These are phyloP conservation scores for Cladobotryum protrusum DNA, from an alignment of 2,329 filamentous ascomycete genomes.

Conservation along the genomic window DNA sequence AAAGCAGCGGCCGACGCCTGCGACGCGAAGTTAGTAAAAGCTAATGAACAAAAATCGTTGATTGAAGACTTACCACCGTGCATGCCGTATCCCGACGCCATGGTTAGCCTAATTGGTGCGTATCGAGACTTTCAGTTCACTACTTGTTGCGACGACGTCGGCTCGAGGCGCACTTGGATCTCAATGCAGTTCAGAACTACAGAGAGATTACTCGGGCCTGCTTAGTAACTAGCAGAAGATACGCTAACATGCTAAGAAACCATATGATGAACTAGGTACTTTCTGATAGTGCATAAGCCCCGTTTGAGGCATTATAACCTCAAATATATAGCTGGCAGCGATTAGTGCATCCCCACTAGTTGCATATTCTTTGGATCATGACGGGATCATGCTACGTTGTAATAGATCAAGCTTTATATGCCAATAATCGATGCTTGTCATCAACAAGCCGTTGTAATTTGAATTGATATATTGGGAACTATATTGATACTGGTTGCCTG, in stretches of 20 bases:
- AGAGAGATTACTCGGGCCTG: too few species aligned
- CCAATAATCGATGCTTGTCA: too few species aligned
- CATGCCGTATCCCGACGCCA: conserved; percentile 80
- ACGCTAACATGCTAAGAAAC: background rate
- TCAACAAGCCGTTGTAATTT: too few species aligned
- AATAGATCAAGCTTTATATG: background rate
- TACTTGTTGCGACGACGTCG: conserved; percentile 6
- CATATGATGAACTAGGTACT: background rate
- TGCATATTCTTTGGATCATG: conserved; percentile 6
- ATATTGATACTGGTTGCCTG: too few species aligned
- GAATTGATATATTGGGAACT: background rate
- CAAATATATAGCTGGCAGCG: background rate
- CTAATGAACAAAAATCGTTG: background rate
- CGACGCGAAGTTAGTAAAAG: conserved; percentile 14
- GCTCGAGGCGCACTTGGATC: background rate
- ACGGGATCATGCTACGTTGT: conserved; percentile 5
- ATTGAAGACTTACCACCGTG: conserved; percentile 58
- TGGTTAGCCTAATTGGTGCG: conserved; percentile 32
- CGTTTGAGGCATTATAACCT: background rate
- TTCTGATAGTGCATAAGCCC: background rate
- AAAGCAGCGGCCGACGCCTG: conserved; percentile 76
- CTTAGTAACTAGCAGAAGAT: background rate
- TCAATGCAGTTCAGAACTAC: background rate
- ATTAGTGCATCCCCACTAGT: background rate
- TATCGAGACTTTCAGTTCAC: conserved; percentile 18